Evolutionary conservation across 2,329 filamentous ascomycete species (phyloP), one percentile per base, ranked within the genome.

Genomic region (Colletotrichum ledebouriae): DNA sequence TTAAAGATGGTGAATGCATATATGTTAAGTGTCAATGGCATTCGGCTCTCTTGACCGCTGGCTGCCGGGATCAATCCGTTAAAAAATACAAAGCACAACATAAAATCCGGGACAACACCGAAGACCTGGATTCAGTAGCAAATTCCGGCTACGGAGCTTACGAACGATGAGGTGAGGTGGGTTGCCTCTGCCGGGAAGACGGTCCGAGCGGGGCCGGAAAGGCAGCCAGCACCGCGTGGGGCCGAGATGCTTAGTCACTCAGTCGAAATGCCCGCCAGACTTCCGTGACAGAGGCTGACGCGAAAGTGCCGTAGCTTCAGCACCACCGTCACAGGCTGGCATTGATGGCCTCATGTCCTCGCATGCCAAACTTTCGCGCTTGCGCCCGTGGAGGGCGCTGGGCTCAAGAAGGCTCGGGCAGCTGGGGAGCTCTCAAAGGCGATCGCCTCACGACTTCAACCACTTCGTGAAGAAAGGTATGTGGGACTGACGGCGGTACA

Each of bases 401-500:
- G 22, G 52, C n/a, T 41, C 34, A 20, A 58, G 11, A 22, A 13
- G 15, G 29, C 46, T 22, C 17, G 17, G 11, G 3, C 41, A 59
- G 22, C 17, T 11, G 39, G 37, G 47, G 2, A 12, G 13, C 9
- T 39, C 34, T 17, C 46, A 55, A 15, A 37, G 34, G 17, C 60
- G 64, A n/a, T 22, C 4, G 11, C 44, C 33, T 0, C 58, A 70
- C 49, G 53, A 66, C 33, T 67, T 49, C 53, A 71, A 71, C 20
- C 70, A 71, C 42, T 71, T 71, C 58, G 59, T 71, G 34, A 53
- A 44, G 20, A 57, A 46, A 57, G 68, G 68, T 65, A 63, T 34
- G 37, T 9, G 17, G 11, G 20, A 34, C 47, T 7, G 20, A 25
- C 11, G 15, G 2, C n/a, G 13, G 2, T 56, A 3, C 20, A 20